Percentiles rank a stretch among this genome's conserved stretches.
These are phyloP conservation scores for Senna siamea DNA, from an alignment of 306 rosid species.

Conservation along the genomic window DNA sequence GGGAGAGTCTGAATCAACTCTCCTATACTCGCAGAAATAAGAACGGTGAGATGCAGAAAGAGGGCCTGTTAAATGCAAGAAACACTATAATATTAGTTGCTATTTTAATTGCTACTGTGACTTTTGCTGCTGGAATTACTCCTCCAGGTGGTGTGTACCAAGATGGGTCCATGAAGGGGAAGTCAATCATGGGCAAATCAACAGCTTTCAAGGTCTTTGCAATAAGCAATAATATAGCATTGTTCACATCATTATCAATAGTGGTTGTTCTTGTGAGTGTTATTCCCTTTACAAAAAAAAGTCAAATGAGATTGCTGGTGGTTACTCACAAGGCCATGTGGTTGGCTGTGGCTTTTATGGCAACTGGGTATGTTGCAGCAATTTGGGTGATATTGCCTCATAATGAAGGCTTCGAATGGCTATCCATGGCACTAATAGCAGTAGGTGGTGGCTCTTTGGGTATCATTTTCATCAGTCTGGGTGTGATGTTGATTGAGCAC, in stretches of 20 bases:
- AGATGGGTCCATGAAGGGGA: constrained; percentile 49
- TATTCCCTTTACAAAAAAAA: constrained; percentile 63
- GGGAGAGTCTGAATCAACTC: no score
- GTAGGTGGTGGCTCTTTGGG: constrained; percentile 60
- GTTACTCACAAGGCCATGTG: constrained; percentile 70
- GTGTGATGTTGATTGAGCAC: constrained; percentile 55
- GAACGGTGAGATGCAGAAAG: constrained; percentile 43
- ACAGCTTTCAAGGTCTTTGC: constrained; percentile 65
- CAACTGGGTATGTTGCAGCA: constrained; percentile 61
- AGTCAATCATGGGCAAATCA: constrained; percentile 45
- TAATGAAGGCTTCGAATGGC: constrained; percentile 35
- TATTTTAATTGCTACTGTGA: constrained; percentile 67
- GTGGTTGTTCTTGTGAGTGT: constrained; percentile 73
- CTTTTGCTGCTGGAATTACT: constrained; percentile 65
- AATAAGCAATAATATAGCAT: constrained; percentile 60
- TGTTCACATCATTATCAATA: constrained; percentile 62
- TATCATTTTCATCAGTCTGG: constrained; percentile 53
- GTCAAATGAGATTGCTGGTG: constrained; percentile 47
- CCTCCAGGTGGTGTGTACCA: constrained; percentile 73
- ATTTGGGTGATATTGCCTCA: constrained; percentile 69
- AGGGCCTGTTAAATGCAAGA: constrained; percentile 74
- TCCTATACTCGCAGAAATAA: no score
- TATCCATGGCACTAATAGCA: constrained; percentile 47
- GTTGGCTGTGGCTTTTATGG: constrained; percentile 74
- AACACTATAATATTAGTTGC: constrained; percentile 68